phyloP scores from a whole-genome alignment of 495 filamentous ascomycete species.

The Trichoderma erinaceum region DNA sequence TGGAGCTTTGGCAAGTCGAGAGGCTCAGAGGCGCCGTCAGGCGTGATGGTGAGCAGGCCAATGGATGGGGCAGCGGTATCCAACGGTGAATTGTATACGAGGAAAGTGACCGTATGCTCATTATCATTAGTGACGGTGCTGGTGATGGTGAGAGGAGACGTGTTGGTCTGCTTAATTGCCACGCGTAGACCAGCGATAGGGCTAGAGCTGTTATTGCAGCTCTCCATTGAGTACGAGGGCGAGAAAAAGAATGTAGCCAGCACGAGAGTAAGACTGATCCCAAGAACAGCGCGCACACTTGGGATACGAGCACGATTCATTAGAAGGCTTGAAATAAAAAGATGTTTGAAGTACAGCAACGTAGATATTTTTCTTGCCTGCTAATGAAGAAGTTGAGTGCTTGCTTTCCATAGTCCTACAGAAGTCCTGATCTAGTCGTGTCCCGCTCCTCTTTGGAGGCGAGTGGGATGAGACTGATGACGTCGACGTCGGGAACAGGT shows the following conservation, averaged over 20 bases:
- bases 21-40: slow-evolving; percentile 26
- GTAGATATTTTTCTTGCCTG: not conserved
- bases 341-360: not conserved
- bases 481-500: too few species aligned
- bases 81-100: slow-evolving; percentile 45
- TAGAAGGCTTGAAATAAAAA: not conserved
- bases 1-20: slow-evolving; percentile 38
- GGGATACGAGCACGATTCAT: not conserved
- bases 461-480: not conserved
- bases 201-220: slow-evolving; percentile 15
- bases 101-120: slow-evolving; percentile 37
- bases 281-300: not conserved
- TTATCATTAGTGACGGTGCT: slow-evolving; percentile 40
- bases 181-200: slow-evolving; percentile 25
- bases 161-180: slow-evolving; percentile 25
- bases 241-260: slow-evolving; percentile 13
- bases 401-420: too few species aligned
- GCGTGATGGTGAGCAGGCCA: slow-evolving; percentile 40
- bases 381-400: not conserved
- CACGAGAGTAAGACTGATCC: not conserved
- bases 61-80: slow-evolving; percentile 41
- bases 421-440: too few species aligned
- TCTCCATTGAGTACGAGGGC: slow-evolving; percentile 19
- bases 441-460: not conserved
- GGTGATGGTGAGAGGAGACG: slow-evolving; percentile 23